A percentile compares a stretch with the other conserved stretches of the same genome.
Evolutionary conservation across 2,329 filamentous ascomycete genomes (phyloP).

Genomic region (Blumeriella jaapii): DNA sequence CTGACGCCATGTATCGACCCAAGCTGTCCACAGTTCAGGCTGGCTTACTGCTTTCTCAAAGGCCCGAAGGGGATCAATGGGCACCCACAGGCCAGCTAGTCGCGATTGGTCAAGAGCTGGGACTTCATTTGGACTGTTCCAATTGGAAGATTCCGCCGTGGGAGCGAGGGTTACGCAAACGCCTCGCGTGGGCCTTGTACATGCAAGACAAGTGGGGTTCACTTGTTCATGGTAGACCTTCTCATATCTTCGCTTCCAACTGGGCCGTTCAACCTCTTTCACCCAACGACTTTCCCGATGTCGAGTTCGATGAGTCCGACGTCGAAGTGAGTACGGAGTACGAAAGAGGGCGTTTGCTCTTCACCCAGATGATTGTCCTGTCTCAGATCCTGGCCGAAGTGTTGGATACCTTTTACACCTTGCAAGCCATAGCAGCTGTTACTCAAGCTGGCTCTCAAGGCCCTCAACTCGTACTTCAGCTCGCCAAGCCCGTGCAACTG

Average conservation of each 20-base stretch:
- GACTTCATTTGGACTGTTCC: conserved; percentile 78
- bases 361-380: conserved; percentile 64
- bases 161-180: conserved; percentile 76
- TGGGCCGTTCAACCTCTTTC: conserved; percentile 66
- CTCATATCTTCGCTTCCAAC: conserved; percentile 56
- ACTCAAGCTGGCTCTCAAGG: conserved; percentile 55
- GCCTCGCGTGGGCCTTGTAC: conserved; percentile 82
- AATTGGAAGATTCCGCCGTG: conserved; percentile 79
- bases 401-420: conserved; percentile 71
- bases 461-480: conserved; percentile 59
- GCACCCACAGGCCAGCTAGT: conserved; percentile 79
- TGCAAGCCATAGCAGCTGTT: conserved; percentile 62
- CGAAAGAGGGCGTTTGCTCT: conserved; percentile 57
- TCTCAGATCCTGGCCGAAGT: conserved; percentile 69
- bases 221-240: conserved; percentile 73
- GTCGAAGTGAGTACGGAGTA: conserved; percentile 51
- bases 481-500: conserved; percentile 72
- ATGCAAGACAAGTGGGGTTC: conserved; percentile 94
- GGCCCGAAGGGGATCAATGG: conserved; percentile 69
- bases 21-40: conserved; percentile 75
- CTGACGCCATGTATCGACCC: conserved; percentile 67
- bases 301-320: conserved; percentile 50
- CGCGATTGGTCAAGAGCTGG: conserved; percentile 76
- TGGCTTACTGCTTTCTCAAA: conserved; percentile 61
- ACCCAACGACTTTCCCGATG: conserved; percentile 60